Conservation (phyloP, 78 protist species). For the Anaeramoeba flamelloides region DNA sequence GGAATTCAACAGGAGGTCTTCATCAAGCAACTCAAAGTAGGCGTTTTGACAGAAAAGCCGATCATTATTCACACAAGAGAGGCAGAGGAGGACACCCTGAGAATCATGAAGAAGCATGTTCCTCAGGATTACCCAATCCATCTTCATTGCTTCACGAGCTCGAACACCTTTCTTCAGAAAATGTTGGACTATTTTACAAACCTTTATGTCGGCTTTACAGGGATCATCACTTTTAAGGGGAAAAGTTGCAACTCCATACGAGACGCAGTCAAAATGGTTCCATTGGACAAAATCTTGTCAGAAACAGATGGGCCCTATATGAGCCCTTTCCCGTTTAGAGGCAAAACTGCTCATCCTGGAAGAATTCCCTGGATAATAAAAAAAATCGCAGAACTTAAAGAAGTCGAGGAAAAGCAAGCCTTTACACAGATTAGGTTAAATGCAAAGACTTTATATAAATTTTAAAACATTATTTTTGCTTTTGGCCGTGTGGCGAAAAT, state of each 20-base stretch:
- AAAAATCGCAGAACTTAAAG: slow-evolving; percentile 31
- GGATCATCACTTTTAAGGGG: slow-evolving; percentile 38
- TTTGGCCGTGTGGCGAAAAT: no score
- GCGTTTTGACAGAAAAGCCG: slow-evolving; percentile 32
- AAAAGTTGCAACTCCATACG: slow-evolving; percentile 23
- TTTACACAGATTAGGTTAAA: background rate
- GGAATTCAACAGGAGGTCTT: slow-evolving; percentile 17
- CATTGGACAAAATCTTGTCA: slow-evolving; percentile 37
- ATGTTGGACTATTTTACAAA: slow-evolving; percentile 34
- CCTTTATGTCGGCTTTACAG: slow-evolving; percentile 56
- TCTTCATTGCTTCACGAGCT: slow-evolving; percentile 49
- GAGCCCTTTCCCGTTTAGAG: slow-evolving; percentile 50
- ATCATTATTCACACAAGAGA: slow-evolving; percentile 51
- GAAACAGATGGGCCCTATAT: slow-evolving; percentile 70
- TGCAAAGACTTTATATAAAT: background rate
- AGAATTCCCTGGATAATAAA: slow-evolving; percentile 45
- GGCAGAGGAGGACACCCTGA: slow-evolving; percentile 50
- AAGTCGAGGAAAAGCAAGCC: slow-evolving; percentile 13
- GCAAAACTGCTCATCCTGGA: slow-evolving; percentile 26
- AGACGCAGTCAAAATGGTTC: slow-evolving; percentile 24
- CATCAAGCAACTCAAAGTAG: slow-evolving; percentile 24
- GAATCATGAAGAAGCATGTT: slow-evolving; percentile 20
- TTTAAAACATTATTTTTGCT: background rate
- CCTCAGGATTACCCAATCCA: slow-evolving; percentile 41
- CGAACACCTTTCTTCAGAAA: slow-evolving; percentile 13